Evolutionary conservation across 495 filamentous ascomycete species (phyloP).

Genomic region (Penicillium parvum): DNA sequence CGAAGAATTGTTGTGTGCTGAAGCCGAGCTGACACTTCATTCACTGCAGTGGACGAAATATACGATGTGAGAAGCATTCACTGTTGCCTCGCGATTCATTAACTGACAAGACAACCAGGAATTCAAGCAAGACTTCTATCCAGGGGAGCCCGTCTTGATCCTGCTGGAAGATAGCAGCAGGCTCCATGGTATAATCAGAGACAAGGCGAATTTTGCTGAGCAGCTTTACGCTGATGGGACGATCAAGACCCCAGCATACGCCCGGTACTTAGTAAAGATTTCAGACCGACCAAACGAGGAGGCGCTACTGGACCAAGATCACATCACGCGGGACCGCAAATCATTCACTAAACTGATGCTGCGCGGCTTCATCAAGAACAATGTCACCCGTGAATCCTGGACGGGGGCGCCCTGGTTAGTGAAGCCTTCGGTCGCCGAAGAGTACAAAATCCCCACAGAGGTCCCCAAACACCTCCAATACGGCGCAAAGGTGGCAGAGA

Average conservation of each 20-base stretch:
- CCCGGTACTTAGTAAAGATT: constrained; percentile 76
- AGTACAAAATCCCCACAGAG: constrained; percentile 78
- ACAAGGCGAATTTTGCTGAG: constrained; percentile 76
- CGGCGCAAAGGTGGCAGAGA: constrained; percentile 70
- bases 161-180: constrained; percentile 65
- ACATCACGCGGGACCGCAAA: constrained; percentile 83
- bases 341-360: constrained; percentile 94
- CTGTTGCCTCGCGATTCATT: not conserved
- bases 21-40: constrained; percentile 11
- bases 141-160: constrained; percentile 80
- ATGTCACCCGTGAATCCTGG: constrained; percentile 86
- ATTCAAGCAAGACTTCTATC: constrained; percentile 91
- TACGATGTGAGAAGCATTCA: constrained; percentile 50
- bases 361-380: constrained; percentile 91
- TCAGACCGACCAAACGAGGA: constrained; percentile 66
- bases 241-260: constrained; percentile 59
- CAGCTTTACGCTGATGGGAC: constrained; percentile 60
- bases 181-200: constrained; percentile 71
- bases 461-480: constrained; percentile 80
- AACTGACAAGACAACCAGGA: constrained; percentile 55
- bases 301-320: constrained; percentile 71
- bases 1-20: not conserved
- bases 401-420: constrained; percentile 93
- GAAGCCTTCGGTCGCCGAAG: constrained; percentile 75
- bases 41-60: constrained; percentile 57